A percentile compares a stretch with the other conserved stretches of the same genome.
Conservation (phyloP, 2,329 filamentous ascomycete genomes). For the Cladosporium sp. region DNA sequence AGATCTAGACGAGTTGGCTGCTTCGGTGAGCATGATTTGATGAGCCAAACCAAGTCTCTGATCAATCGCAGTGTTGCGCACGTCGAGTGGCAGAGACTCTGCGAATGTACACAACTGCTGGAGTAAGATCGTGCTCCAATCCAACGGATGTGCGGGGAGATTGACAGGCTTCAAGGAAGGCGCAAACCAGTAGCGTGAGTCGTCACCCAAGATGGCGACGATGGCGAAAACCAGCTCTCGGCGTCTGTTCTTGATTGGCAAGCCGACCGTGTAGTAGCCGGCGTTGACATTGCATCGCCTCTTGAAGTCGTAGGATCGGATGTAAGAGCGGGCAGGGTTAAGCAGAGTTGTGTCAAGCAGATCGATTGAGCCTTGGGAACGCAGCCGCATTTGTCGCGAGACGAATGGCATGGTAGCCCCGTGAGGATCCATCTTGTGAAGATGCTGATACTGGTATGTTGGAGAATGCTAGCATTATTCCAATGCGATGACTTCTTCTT, state of each 20-base stretch:
- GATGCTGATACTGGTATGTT: background rate
- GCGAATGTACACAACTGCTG: background rate
- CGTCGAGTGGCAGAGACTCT: background rate
- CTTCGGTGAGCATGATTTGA: background rate
- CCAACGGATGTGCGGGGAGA: background rate
- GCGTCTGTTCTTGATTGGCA: background rate
- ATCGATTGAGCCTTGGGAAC: background rate
- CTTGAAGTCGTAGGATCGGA: background rate
- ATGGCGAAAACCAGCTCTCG: background rate
- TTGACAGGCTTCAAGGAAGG: background rate
- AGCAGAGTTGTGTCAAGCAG: background rate
- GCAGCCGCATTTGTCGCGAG: background rate
- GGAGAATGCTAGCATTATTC: background rate
- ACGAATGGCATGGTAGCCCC: too few relatives aligned
- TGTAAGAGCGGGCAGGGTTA: background rate
- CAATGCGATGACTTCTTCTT: background rate
- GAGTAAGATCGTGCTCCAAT: conserved; percentile 1
- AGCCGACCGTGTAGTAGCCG: background rate
- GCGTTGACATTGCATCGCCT: background rate
- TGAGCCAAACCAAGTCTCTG: background rate
- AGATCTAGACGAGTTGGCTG: background rate
- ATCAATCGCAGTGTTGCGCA: background rate
- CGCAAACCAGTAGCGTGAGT: background rate
- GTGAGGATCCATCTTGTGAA: background rate
- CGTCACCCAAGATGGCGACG: background rate